Conservation (phyloP, 2,329 filamentous ascomycete species). For the Clonostachys solani region DNA sequence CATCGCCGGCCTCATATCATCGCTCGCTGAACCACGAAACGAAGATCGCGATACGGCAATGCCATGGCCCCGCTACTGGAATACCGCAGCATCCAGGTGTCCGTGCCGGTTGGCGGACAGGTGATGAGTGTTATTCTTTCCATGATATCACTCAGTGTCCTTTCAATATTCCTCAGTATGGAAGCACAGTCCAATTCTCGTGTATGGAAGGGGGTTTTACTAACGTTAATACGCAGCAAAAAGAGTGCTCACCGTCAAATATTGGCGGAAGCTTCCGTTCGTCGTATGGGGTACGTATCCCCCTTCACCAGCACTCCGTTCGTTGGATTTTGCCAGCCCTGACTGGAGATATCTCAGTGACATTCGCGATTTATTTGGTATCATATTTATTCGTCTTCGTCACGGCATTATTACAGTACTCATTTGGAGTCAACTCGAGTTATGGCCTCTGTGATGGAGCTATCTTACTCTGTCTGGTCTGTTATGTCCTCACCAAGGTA, state of each 20-base stretch:
- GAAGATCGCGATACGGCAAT: no score
- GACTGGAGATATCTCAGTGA: conserved; percentile 32
- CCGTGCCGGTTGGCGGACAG: conserved; percentile 24
- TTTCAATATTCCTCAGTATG: conserved; percentile 30
- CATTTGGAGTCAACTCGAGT: conserved; percentile 51
- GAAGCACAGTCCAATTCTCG: neutral
- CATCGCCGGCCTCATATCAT: no score
- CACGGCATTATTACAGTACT: conserved; percentile 51
- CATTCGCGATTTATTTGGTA: conserved; percentile 55
- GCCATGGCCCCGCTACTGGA: no score
- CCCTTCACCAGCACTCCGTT: neutral
- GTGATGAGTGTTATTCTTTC: conserved; percentile 27
- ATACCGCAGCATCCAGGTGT: no score
- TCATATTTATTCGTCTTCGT: conserved; percentile 57
- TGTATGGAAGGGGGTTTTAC: no score
- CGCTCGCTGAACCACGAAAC: no score
- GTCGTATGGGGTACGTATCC: conserved; percentile 35
- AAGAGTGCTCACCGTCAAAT: conserved; percentile 25
- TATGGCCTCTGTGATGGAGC: conserved; percentile 48
- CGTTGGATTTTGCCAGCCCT: no score
- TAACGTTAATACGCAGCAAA: conserved; percentile 19
- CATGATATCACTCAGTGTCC: conserved; percentile 22
- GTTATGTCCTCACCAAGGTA: conserved; percentile 61
- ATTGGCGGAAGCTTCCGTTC: conserved; percentile 33
- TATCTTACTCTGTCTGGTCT: conserved; percentile 56